Percentiles rank a stretch among this genome's conserved stretches.
These are phyloP conservation scores for Ilex aquifolium DNA, from an alignment of 257 asterid species.

Conservation along the genomic window DNA sequence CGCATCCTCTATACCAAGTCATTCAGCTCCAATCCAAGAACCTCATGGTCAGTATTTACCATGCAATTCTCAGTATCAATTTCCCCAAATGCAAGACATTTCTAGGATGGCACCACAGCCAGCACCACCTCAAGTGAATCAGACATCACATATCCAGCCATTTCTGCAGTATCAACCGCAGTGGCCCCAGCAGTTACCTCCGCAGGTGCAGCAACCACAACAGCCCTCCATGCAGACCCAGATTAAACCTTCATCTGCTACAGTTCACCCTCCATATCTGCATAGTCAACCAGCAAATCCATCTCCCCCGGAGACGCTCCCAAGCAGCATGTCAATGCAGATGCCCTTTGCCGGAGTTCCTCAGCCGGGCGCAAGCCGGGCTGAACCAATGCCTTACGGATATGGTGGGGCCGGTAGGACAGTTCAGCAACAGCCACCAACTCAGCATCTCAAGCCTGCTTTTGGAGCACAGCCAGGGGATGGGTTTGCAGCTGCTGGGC, in stretches of 20 bases:
- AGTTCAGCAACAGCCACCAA: conserved; percentile 48
- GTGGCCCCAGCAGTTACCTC: conserved; percentile 64
- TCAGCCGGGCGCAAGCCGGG: conserved; percentile 41
- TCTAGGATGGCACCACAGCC: conserved; percentile 51
- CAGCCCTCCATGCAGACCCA: conserved; percentile 55
- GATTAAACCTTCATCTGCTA: conserved; percentile 55
- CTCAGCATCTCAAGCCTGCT: conserved; percentile 52
- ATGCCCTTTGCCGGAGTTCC: conserved; percentile 43
- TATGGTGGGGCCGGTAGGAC: conserved; percentile 54
- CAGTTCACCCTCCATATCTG: conserved; percentile 52
- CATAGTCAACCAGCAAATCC: conserved; percentile 52
- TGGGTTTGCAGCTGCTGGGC: conserved; percentile 52
- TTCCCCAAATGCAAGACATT: conserved; percentile 51
- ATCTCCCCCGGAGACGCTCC: conserved; percentile 51
- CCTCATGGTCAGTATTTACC: conserved; percentile 57
- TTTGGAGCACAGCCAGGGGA: conserved; percentile 54
- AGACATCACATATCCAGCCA: conserved; percentile 46
- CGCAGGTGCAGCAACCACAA: conserved; percentile 13
- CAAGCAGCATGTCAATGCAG: conserved; percentile 73
- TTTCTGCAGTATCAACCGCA: conserved; percentile 62
- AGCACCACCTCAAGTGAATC: conserved; percentile 56
- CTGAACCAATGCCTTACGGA: conserved; percentile 55
- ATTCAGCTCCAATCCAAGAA: conserved; percentile 31
- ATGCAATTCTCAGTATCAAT: conserved; percentile 34
- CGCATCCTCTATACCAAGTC: conserved; percentile 41